Base-by-base conservation (phyloP, 768 basidiomycete species). In the Cyclocybe cylindracea region DNA sequence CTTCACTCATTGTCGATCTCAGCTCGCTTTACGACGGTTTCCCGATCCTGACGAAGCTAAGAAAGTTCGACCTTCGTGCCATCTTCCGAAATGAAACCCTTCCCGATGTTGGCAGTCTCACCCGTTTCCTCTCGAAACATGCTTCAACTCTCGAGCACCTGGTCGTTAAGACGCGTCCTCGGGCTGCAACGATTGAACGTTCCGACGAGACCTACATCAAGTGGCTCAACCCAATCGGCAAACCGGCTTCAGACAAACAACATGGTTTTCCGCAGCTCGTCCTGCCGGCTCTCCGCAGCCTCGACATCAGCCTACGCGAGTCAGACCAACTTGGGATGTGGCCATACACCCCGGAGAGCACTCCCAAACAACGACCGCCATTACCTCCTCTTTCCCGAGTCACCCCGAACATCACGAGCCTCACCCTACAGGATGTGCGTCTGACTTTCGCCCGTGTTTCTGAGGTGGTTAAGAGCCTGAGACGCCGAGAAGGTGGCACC, bases 231-330 rank as follows among this genome's bases (percentile, higher is more conserved):
- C 13, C 39, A 8, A 29, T 31, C 29, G 38, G 40, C 7, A 38
- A 39, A 13, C 16, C 35, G 3, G 24, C 31, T 14, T 19, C 16
- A 18, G 24, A 44, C 10, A 42, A 48, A 36, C 29, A 33, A 2
- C 46, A 44, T 31, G 47, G 47, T 16, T 55, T 59, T 34, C 31
- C 55, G 1, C 44, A 54, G 2, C 40, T 61, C 14, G 32, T 35
- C 3, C 37, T 59, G 2, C 48, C 55, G 2, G 43, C 50, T 4
- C 19, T 58, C 1, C 51, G 35, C 3, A 58, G 32, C 4, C 48
- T 62, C 19, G 54, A 62, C 10, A 35, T 62, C 4, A 58, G 54
- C 1, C 42, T 57, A 16, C 51, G 48, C 10, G 38, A 45, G 34
- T 13, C 44, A 32, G 37, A 48, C n/a, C 29, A 41, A 29, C 39